Evolutionary conservation across 169 alveolate species (phyloP), one percentile per base, ranked within the genome.

Genomic region (Cryptosporidium ryanae): DNA sequence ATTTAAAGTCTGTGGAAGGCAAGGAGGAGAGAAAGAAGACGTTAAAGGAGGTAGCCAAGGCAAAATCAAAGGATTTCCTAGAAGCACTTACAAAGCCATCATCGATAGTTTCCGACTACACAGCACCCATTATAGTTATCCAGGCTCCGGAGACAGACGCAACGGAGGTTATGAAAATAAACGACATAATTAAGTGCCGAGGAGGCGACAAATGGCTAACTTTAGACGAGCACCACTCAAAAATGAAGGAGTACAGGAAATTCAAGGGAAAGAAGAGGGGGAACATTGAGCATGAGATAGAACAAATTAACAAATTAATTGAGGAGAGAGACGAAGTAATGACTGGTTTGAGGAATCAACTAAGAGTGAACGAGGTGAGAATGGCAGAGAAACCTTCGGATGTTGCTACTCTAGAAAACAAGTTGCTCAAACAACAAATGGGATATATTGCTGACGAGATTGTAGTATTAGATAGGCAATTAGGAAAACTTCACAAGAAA

Each of bases 91-190:
- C 87, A 32, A 76, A 76, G 46, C 87, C 87, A 5, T 76, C 87
- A 7, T 49, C 57, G 1, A 59, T 76, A 27, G 87, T 76, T 29
- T 76, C 87, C 21, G 87, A 76, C 27, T 76, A 76, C 25, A 76
- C 87, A 5, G 87, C 87, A 59, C 87, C 87, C 23, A 76, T 76
- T 43, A 76, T 76, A 23, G 87, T 76, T n/a, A 76, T 76, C 15
- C 87, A 76, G 46, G 87, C 87, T 57, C 87, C 87, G 46, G 87
- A 76, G 3, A 59, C 87, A 23, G 71, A 55, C 25, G 76, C 87
- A 5, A 76, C 61, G 2, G 65, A 76, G 43, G 31, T 76, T 13
- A 76, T 76, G 71, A 59, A 67, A 10, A 76, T 76, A 12, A 57
- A 46, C 38, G 87, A 76, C 5, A 76, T 76, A 21, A 76, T 76